Percentiles rank a stretch among this genome's conserved stretches.
These are phyloP conservation scores for Neofusicoccum laricinum DNA, from an alignment of 2,329 filamentous ascomycete species.

Conservation along the genomic window DNA sequence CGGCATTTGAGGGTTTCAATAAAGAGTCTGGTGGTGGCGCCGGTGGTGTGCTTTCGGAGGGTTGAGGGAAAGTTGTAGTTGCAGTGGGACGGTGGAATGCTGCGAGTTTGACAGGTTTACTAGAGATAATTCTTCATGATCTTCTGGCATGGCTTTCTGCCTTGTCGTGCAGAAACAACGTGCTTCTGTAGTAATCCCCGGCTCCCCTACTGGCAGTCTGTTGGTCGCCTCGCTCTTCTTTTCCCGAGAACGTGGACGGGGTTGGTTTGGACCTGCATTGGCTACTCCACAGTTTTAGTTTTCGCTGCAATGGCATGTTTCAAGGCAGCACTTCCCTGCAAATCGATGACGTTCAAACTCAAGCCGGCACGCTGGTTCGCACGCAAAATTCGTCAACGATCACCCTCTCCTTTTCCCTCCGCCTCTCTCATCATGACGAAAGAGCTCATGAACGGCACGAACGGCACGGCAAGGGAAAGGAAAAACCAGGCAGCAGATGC, in stretches of 20 bases:
- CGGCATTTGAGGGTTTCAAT: constrained; percentile 36
- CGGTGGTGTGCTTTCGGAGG: constrained; percentile 21
- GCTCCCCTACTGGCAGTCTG: not conserved
- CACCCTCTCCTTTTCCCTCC: too few species aligned
- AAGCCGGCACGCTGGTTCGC: too few species aligned
- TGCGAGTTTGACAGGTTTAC: not conserved
- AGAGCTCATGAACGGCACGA: too few species aligned
- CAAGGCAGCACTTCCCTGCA: not conserved
- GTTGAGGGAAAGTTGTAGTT: constrained; percentile 2
- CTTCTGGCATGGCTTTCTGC: too few species aligned
- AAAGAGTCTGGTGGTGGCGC: constrained; percentile 5
- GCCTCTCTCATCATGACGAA: too few species aligned
- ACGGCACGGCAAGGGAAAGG: too few species aligned
- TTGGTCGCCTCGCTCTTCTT: too few species aligned
- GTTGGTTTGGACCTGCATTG: not conserved
- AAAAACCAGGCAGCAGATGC: too few species aligned
- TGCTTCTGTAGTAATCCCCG: not conserved
- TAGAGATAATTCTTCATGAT: too few species aligned
- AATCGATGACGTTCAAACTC: not conserved
- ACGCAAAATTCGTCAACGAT: too few species aligned
- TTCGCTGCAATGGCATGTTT: not conserved
- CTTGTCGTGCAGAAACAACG: too few species aligned
- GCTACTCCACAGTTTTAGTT: not conserved
- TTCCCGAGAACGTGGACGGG: too few species aligned
- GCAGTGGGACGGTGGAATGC: not conserved